Conservation (phyloP, 208 protist genomes). For the Trypanosoma lewisi region DNA sequence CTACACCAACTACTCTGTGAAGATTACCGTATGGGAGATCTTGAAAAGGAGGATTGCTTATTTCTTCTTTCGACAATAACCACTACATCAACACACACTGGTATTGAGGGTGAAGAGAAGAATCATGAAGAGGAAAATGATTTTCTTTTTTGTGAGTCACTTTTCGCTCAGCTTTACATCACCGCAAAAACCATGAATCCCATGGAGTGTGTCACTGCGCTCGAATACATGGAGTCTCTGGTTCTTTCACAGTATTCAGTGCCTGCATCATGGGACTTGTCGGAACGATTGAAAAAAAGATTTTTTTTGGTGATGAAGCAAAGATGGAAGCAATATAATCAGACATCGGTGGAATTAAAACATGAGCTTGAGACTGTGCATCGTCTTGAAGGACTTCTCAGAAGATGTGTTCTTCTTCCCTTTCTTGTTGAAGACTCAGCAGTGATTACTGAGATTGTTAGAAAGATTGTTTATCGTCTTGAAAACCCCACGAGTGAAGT, state of each 20-base stretch:
- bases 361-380: conserved; percentile 3
- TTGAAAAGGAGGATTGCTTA: conserved; percentile 20
- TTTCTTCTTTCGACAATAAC: conserved; percentile 21
- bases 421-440: conserved; percentile 10
- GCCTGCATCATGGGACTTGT: conserved; percentile 34
- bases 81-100: background rate
- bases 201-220: conserved; percentile 37
- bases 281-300: conserved; percentile 48
- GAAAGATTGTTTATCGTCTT: conserved; percentile 11
- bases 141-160: conserved; percentile 37
- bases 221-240: conserved; percentile 57
- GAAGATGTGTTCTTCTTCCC: conserved; percentile 26
- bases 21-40: conserved; percentile 10
- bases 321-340: background rate
- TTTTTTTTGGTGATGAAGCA: conserved; percentile 18
- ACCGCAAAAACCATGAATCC: conserved; percentile 30
- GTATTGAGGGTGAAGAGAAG: background rate
- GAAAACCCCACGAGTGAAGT: background rate
- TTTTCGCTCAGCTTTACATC: conserved; percentile 61
- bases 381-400: conserved; percentile 23
- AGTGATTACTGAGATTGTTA: background rate
- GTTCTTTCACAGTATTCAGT: conserved; percentile 45
- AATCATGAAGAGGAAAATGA: conserved; percentile 3
- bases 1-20: conserved; percentile 16
- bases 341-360: conserved; percentile 7